Evolutionary conservation across 345 rosid genomes (phyloP).

Genomic region (Eucalyptus brandiana): DNA sequence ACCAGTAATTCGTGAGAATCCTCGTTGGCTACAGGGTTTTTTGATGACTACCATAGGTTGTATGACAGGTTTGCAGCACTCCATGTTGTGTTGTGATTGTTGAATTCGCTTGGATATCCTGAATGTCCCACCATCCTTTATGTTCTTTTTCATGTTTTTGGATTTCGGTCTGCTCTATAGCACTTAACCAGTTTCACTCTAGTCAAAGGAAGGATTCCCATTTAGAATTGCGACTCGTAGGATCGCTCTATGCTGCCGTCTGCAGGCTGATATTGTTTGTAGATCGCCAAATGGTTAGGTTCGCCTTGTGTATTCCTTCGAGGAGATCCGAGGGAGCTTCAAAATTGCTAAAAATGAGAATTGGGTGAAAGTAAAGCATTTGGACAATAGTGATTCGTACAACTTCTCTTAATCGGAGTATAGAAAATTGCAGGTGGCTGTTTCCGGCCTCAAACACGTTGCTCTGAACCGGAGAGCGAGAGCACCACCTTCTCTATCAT

Average conservation of each 20-base stretch:
- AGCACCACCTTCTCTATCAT: neutral
- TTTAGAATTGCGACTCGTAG: neutral
- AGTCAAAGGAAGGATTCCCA: neutral
- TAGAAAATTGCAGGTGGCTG: neutral
- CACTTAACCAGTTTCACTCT: neutral
- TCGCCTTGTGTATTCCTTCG: neutral
- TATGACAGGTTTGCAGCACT: neutral
- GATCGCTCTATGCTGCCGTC: neutral
- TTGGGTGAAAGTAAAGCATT: neutral
- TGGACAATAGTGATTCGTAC: neutral
- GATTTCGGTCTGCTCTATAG: neutral
- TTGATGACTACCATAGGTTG: neutral
- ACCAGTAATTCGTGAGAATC: neutral
- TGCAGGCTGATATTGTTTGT: neutral
- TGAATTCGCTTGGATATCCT: neutral
- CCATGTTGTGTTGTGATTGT: neutral
- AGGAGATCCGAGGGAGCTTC: neutral
- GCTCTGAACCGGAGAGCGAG: neutral
- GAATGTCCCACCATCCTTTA: neutral
- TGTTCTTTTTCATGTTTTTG: neutral
- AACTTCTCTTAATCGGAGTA: neutral
- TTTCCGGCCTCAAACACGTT: neutral
- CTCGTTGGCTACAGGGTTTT: neutral
- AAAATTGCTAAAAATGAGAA: neutral
- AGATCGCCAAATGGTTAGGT: neutral